These are phyloP conservation scores for Sporothrix protearum DNA, from an alignment of 2,329 filamentous ascomycete genomes.

Conservation along the genomic window DNA sequence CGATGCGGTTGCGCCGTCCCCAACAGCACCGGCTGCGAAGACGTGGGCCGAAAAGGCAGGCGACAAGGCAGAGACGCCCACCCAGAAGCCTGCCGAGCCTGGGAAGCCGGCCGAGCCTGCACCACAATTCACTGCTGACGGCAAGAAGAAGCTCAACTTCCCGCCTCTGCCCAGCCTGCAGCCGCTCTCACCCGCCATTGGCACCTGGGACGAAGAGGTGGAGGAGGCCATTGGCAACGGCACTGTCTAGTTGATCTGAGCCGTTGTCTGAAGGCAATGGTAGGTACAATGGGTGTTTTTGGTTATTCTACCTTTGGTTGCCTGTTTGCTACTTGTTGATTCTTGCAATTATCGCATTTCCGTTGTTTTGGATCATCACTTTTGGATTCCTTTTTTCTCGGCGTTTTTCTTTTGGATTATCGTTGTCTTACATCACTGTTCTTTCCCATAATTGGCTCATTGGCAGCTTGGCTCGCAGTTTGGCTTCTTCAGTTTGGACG, in stretches of 20 bases:
- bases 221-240: conserved; percentile 43
- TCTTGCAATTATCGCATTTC: background rate
- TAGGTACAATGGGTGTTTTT: background rate
- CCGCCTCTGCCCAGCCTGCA: conserved; percentile 28
- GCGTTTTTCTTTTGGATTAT: background rate
- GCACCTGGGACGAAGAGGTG: conserved; percentile 59
- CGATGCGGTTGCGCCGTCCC: background rate
- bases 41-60: background rate
- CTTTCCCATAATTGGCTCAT: background rate
- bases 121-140: background rate
- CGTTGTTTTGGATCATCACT: background rate
- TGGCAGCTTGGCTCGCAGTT: too few relatives aligned
- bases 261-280: background rate
- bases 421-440: background rate
- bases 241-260: background rate
- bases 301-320: background rate
- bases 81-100: conserved; percentile 22
- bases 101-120: background rate
- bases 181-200: conserved; percentile 40
- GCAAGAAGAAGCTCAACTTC: conserved; percentile 23
- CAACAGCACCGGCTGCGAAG: background rate
- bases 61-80: background rate
- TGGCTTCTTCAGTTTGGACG: background rate
- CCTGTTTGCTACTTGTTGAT: background rate
- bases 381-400: background rate